Evolutionary conservation across 2,329 filamentous ascomycete species (phyloP).

Genomic region (Grosmannia serpens): DNA sequence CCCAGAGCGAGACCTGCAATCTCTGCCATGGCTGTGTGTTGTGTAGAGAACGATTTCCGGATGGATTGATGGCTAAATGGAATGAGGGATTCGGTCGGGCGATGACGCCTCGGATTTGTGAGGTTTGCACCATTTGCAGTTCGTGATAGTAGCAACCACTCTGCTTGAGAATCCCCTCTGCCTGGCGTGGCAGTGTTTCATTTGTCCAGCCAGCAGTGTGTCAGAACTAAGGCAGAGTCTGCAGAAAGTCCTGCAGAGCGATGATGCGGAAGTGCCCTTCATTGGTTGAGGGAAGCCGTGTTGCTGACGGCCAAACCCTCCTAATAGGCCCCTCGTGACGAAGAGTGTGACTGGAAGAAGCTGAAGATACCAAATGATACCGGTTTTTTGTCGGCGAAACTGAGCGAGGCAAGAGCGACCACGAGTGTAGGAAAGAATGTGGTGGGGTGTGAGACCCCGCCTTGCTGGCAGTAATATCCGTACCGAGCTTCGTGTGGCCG

Average conservation of each 20-base stretch:
- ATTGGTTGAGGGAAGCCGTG: not conserved
- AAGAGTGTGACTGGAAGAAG: not conserved
- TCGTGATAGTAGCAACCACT: too few relatives aligned
- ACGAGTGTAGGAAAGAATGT: too few relatives aligned
- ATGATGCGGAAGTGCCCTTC: not conserved
- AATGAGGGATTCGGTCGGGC: not conserved
- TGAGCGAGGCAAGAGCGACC: too few relatives aligned
- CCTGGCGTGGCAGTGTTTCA: not conserved
- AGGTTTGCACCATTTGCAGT: not conserved
- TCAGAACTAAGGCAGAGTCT: not conserved
- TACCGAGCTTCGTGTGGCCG: too few relatives aligned
- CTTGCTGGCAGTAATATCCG: too few relatives aligned
- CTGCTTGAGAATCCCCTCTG: too few relatives aligned
- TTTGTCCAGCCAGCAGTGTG: not conserved
- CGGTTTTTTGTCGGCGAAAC: not conserved
- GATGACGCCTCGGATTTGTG: not conserved
- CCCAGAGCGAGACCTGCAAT: not conserved
- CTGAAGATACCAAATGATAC: too few relatives aligned
- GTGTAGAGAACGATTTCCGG: not conserved
- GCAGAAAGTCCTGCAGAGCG: not conserved
- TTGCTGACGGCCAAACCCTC: not conserved
- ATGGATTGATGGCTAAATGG: not conserved
- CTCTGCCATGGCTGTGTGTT: not conserved
- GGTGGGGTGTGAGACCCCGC: too few relatives aligned
- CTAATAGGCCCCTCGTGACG: not conserved